Percentiles rank a stretch among this genome's conserved stretches.
These are phyloP conservation scores for Amauroascus verrucosus DNA, from an alignment of 2,329 filamentous ascomycete genomes.

Conservation along the genomic window DNA sequence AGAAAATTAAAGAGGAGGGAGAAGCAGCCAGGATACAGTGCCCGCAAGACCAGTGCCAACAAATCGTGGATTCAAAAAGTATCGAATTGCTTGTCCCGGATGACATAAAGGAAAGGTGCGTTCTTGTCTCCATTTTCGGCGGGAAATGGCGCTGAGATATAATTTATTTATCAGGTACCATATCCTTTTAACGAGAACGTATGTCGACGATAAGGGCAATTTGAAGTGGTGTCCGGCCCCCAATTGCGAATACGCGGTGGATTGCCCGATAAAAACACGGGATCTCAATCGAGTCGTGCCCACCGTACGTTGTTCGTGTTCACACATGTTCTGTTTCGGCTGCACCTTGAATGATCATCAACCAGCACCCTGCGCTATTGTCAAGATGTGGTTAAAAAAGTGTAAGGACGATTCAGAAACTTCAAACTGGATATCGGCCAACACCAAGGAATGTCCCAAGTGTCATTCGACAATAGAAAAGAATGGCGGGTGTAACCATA, in stretches of 20 bases:
- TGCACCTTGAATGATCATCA: slow-evolving; percentile 85
- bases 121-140: slow-evolving; percentile 5
- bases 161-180: slow-evolving; percentile 54
- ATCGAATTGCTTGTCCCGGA: slow-evolving; percentile 61
- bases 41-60: slow-evolving; percentile 73
- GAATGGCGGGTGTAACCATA: slow-evolving; percentile 95
- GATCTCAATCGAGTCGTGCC: slow-evolving; percentile 78
- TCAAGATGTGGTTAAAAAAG: slow-evolving; percentile 95
- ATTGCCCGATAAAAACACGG: slow-evolving; percentile 79
- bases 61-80: slow-evolving; percentile 83
- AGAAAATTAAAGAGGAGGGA: slow-evolving; percentile 92
- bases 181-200: slow-evolving; percentile 79
- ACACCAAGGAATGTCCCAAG: slow-evolving; percentile 95
- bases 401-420: slow-evolving; percentile 97
- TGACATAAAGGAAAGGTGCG: slow-evolving; percentile 47
- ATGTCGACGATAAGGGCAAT: slow-evolving; percentile 91
- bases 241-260: slow-evolving; percentile 88
- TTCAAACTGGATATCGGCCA: slow-evolving; percentile 97
- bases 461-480: slow-evolving; percentile 98
- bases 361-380: slow-evolving; percentile 78
- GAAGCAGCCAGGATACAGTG: slow-evolving; percentile 93
- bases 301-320: slow-evolving; percentile 76
- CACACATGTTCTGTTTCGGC: slow-evolving; percentile 87
- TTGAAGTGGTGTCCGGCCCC: slow-evolving; percentile 97
- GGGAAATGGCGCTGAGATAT: background rate